Evolutionary conservation across 2,329 filamentous ascomycete genomes (phyloP), one percentile per base, ranked within the genome.

Genomic region (Phyllachora maydis): DNA sequence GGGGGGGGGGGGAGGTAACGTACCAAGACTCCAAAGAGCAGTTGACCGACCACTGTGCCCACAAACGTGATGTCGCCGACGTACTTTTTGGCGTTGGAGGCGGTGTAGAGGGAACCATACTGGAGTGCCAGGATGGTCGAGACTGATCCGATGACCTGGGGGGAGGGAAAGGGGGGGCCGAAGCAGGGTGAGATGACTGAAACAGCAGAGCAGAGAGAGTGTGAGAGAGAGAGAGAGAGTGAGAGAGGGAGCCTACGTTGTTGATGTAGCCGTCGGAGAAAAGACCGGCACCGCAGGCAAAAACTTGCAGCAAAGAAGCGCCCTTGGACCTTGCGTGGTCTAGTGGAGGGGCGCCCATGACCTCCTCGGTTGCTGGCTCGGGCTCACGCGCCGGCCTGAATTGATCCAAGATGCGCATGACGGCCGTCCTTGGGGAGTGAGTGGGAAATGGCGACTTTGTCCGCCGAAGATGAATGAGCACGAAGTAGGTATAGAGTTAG

Each of bases 251-350:
- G n/a, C 18, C 22, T 50, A 81, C 77, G 39, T 78, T 81, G 49
- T 91, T 90, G 41, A 92, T 65, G 45, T 92, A 92, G 10, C 83
- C 83, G 45, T 92, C 83, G 13, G 74, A 82, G 48, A 92, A 92
- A 2, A 92, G 59, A 38, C 83, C 83, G 24, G 82, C 77, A 32
- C 83, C 83, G 40, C 81, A 91, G 20, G 82, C 82, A 35, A 92
- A 72, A 1, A 81, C 75, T n/a, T n/a, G n/a, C n/a, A n/a, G n/a
- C n/a, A n/a, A n/a, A n/a, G n/a, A n/a, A n/a, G n/a, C n/a, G n/a
- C n/a, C n/a, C n/a, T n/a, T n/a, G n/a, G n/a, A n/a, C n/a, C n/a
- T n/a, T n/a, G n/a, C n/a, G n/a, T n/a, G n/a, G n/a, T n/a, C n/a
- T n/a, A n/a, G n/a, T n/a, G n/a, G n/a, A n/a, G n/a, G n/a, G n/a